Base-by-base conservation (phyloP, 768 basidiomycete genomes). In the Pisolithus microcarpus region DNA sequence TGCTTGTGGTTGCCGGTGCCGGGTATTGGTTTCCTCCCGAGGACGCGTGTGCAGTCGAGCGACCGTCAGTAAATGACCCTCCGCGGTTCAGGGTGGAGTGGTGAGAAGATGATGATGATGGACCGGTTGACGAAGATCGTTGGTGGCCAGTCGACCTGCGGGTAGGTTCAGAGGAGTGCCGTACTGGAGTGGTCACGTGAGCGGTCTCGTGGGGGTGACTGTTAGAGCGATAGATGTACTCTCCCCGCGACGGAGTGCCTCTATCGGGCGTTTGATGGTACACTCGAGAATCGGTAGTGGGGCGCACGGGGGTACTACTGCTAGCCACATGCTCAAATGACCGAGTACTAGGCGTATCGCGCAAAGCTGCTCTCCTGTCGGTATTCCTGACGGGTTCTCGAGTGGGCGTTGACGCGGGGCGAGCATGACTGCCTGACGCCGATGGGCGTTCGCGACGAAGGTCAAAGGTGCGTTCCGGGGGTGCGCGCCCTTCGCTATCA, bases 401-500 rank as follows among this genome's bases (percentile, higher is more conserved):
- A 40, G 52, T 36, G 7, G 63, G 58, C 1, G 65, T 56, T 8
- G 56, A 47, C 34, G 31, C n/a, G 16, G 34, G 4, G 18, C 43
- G 38, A 43, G 53, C 15, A 19, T 7, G 24, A 44, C 48, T 11
- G 66, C 66, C 36, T 45, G 53, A n/a, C 15, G 34, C 4, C 11
- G 34, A 34, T 5, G 65, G 64, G 44, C 57, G 52, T 21, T 51
- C 48, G 23, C 60, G 56, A 16, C 61, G 66, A 10, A 48, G 42
- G 19, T 60, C 56, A 36, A 62, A 64, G 52, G 67, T 65, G 21
- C 57, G 57, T 16, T 66, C 58, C 0, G 65, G 65, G 0, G 65
- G 65, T 19, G 64, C 62, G 16, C 65, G 62, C 52, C 64, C 58
- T 7, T 46, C 56, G 39, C 13, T n/a, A 26, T 6, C 56, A 37